Base-by-base conservation (phyloP, 305 asterid species). In the Solanum hybrid region DNA sequence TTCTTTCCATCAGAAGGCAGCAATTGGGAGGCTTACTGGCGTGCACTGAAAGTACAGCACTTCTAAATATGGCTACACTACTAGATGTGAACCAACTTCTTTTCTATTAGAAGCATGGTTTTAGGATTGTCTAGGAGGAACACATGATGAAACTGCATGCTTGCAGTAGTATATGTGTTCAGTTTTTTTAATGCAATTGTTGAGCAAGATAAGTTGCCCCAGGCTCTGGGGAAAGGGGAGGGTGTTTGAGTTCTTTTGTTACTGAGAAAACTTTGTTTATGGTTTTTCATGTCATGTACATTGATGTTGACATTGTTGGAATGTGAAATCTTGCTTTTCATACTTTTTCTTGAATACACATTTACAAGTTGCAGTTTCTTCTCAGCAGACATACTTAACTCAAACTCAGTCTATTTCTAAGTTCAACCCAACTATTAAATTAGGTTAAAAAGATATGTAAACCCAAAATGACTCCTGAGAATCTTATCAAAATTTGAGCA, bases 31-130 rank as follows among this genome's bases (percentile, higher is more conserved):
- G 92, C 96, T 96, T 0, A 96, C 91, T 3, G 96, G 96, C 7
- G 98, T 94, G 90, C 92, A 94, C 89, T 91, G 94, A 87, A 97
- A 97, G 91, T 97, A 95, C 77, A 91, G 94, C 33, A 95, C 98
- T 39, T 92, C 95, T 0, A 95, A 93, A 92, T 97, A 92, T 71
- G 98, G 98, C n/a, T 91, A 91, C 64, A 95, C 95, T 78, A 95
- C 98, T 4, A 95, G 92, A 91, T 89, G 91, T 35, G 90, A 93
- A 73, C 96, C 97, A 42, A 96, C 98, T n/a, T 84, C 89, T 37
- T 95, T 94, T 88, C 97, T 95, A 81, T 42, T 91, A 35, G 91
- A 91, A 89, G 89, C 81, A 34, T 64, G 78, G 89, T 67, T 69
- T 42, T 69, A 64, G 42, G 61, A 46, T 85, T 26, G 14, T 31